These are phyloP conservation scores for Xylariaceae sp. DNA, from an alignment of 2,329 filamentous ascomycete genomes.

Conservation along the genomic window DNA sequence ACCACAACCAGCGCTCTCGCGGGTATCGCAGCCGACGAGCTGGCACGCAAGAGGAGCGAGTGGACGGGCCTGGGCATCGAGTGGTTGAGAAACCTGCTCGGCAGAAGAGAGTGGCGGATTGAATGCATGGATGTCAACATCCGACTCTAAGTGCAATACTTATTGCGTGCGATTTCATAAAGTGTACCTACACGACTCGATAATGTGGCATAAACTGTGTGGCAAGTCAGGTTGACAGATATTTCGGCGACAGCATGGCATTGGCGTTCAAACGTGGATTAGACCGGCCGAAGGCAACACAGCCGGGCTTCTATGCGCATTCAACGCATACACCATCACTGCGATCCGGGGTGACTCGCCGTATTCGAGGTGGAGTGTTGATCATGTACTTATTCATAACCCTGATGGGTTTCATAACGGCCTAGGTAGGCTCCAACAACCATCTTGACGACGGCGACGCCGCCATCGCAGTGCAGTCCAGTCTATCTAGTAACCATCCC, in stretches of 20 bases:
- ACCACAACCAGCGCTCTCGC: slow-evolving; percentile 66
- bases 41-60: slow-evolving; percentile 53
- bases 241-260: slow-evolving; percentile 24
- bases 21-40: slow-evolving; percentile 61
- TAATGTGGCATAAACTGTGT: neutral
- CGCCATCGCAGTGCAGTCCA: neutral
- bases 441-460: neutral
- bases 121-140: slow-evolving; percentile 89
- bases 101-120: slow-evolving; percentile 81
- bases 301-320: neutral
- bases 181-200: neutral
- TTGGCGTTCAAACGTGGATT: slow-evolving; percentile 26
- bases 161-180: neutral
- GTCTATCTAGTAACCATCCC: too few species aligned
- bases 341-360: neutral
- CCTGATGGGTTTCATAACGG: neutral
- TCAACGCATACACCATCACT: slow-evolving; percentile 1
- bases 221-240: slow-evolving; percentile 6
- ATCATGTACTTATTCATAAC: neutral
- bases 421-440: neutral
- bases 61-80: slow-evolving; percentile 77
- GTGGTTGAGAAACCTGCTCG: slow-evolving; percentile 78
- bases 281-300: slow-evolving; percentile 6
- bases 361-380: neutral
- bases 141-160: slow-evolving; percentile 62